phyloP scores from a whole-genome alignment of 1,284 basidiomycete species.

The Xanthoconium separans region DNA sequence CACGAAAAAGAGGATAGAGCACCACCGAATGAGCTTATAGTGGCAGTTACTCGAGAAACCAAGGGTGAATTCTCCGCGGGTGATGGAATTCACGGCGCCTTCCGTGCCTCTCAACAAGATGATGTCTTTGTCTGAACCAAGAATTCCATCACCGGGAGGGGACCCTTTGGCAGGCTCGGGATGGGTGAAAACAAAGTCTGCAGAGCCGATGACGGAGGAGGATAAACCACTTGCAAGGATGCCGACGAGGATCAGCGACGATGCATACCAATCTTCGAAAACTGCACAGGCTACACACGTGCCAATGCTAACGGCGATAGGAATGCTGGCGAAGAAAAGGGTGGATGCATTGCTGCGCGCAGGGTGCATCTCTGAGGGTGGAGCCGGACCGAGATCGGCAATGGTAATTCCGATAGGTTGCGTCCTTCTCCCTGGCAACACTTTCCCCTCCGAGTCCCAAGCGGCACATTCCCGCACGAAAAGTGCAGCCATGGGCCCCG shows the following conservation, averaged over 20 bases:
- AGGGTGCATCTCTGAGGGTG: conserved; percentile 10
- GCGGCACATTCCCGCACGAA: conserved; percentile 15
- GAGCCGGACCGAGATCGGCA: conserved; percentile 16
- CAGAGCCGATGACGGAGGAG: conserved; percentile 27
- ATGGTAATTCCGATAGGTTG: conserved; percentile 19
- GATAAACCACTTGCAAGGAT: conserved; percentile 31
- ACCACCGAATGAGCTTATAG: conserved; percentile 20
- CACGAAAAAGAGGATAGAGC: conserved; percentile 22
- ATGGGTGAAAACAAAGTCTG: conserved; percentile 19
- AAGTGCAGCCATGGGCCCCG: conserved; percentile 18
- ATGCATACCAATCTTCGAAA: conserved; percentile 27
- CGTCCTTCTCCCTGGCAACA: conserved; percentile 9
- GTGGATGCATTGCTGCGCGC: not conserved
- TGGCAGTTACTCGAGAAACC: conserved; percentile 21
- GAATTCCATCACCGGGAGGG: conserved; percentile 26
- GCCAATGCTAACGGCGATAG: conserved; percentile 24
- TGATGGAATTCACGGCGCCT: conserved; percentile 29
- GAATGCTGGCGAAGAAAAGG: conserved; percentile 11
- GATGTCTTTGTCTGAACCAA: conserved; percentile 15
- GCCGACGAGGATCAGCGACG: conserved; percentile 28
- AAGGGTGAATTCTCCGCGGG: conserved; percentile 29
- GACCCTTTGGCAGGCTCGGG: conserved; percentile 25
- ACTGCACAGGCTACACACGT: conserved; percentile 15
- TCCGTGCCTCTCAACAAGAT: conserved; percentile 26
- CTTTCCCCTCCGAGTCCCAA: conserved; percentile 8